These are phyloP conservation scores for Candida patagonica DNA, from an alignment of 805 yeast species.

Conservation along the genomic window DNA sequence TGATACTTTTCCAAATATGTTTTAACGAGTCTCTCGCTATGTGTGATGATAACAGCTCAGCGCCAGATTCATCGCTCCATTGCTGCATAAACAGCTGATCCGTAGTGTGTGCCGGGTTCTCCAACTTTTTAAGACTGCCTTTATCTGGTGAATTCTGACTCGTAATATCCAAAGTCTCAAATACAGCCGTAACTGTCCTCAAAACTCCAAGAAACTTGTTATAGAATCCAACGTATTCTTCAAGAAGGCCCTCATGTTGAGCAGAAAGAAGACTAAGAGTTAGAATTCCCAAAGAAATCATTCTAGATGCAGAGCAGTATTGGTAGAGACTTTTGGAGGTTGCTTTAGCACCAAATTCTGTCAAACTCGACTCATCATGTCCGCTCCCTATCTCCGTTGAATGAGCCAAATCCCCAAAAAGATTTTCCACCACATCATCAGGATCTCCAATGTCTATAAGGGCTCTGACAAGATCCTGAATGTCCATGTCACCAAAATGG, in stretches of 20 bases:
- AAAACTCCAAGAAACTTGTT: not conserved
- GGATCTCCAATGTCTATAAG: slow-evolving; percentile 9
- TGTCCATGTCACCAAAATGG: slow-evolving; percentile 8
- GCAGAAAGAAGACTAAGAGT: slow-evolving; percentile 5
- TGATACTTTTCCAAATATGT: not conserved
- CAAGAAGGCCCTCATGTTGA: slow-evolving; percentile 4
- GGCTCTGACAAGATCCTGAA: slow-evolving; percentile 11
- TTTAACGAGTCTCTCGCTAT: too few species aligned
- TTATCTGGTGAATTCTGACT: too few species aligned
- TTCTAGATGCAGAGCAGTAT: slow-evolving; percentile 1
- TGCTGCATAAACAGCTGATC: not conserved
- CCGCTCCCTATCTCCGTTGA: not conserved
- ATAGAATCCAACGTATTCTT: not conserved
- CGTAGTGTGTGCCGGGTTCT: not conserved
- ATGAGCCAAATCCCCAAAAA: slow-evolving; percentile 3
- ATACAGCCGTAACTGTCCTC: not conserved
- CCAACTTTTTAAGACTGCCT: too few species aligned
- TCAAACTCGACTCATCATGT: not conserved
- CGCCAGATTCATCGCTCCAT: not conserved
- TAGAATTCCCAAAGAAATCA: slow-evolving; percentile 1
- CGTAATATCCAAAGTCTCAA: too few species aligned
- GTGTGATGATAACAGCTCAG: not conserved
- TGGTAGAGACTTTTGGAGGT: slow-evolving; percentile 5
- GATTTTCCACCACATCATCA: slow-evolving; percentile 8
- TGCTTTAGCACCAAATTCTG: slow-evolving; percentile 4